A percentile compares a stretch with the other conserved stretches of the same genome.
Evolutionary conservation across 2,329 filamentous ascomycete genomes (phyloP).

Genomic region (Decorospora gaudefroyi): DNA sequence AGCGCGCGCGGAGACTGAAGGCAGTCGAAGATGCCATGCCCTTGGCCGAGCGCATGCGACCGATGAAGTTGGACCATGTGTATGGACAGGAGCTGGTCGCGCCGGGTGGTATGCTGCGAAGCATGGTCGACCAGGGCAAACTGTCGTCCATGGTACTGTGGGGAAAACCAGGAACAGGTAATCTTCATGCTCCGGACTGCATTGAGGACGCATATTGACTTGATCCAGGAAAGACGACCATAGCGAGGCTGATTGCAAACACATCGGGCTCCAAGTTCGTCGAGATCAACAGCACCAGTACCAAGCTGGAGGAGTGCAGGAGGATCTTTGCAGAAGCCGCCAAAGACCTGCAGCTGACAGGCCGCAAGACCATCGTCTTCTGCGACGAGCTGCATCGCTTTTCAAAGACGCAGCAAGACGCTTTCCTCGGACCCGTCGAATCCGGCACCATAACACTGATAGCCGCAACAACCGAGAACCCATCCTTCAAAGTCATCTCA

Average conservation of each 20-base stretch:
- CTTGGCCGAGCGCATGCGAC: slow-evolving; percentile 91
- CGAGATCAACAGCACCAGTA: slow-evolving; percentile 92
- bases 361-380: slow-evolving; percentile 92
- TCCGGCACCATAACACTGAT: slow-evolving; percentile 88
- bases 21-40: slow-evolving; percentile 73
- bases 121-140: slow-evolving; percentile 80
- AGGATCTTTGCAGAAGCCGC: slow-evolving; percentile 85
- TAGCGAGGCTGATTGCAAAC: slow-evolving; percentile 85
- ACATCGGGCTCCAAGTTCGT: slow-evolving; percentile 78
- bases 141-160: slow-evolving; percentile 96
- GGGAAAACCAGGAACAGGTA: slow-evolving; percentile 71
- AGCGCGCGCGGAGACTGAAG: slow-evolving; percentile 61
- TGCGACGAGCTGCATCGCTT: slow-evolving; percentile 97
- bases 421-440: slow-evolving; percentile 91
- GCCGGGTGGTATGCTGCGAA: slow-evolving; percentile 77
- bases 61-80: slow-evolving; percentile 79
- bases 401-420: slow-evolving; percentile 89
- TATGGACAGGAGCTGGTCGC: slow-evolving; percentile 92
- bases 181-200: background rate
- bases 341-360: slow-evolving; percentile 78
- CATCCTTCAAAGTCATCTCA: slow-evolving; percentile 87
- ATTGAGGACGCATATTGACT: background rate
- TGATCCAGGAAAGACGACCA: slow-evolving; percentile 76
- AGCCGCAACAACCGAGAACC: slow-evolving; percentile 96
- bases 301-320: slow-evolving; percentile 82